Evolutionary conservation across 2,329 filamentous ascomycete genomes (phyloP).

Genomic region (Drechslerella stenobrocha): DNA sequence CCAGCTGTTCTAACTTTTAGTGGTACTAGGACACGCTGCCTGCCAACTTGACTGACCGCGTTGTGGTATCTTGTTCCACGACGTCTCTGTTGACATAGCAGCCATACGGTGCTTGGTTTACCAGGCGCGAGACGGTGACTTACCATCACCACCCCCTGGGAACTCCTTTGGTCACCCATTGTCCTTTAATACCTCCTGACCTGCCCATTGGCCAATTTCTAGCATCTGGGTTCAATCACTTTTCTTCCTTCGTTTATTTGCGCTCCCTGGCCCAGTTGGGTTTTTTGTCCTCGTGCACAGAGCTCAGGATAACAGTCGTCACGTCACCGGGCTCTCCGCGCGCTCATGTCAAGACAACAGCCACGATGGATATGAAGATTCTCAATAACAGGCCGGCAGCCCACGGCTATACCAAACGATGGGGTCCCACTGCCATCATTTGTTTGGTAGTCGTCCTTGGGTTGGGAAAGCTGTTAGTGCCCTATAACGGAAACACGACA

Average conservation of each 20-base stretch:
- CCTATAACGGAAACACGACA: too few relatives aligned
- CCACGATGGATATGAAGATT: slow-evolving; percentile 24
- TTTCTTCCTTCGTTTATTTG: not conserved
- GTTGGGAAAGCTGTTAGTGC: slow-evolving; percentile 23
- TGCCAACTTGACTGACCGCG: not conserved
- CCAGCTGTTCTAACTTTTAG: not conserved
- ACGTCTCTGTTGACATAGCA: not conserved
- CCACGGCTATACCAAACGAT: slow-evolving; percentile 19
- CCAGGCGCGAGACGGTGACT: too few relatives aligned
- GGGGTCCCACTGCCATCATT: slow-evolving; percentile 11
- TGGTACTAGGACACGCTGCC: not conserved
- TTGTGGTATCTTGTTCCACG: not conserved
- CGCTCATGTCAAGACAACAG: too few relatives aligned
- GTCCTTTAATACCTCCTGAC: not conserved
- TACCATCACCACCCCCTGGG: not conserved
- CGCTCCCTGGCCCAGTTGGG: not conserved
- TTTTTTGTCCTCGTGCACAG: not conserved
- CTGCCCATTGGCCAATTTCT: not conserved
- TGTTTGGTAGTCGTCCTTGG: slow-evolving; percentile 9
- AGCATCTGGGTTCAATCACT: not conserved
- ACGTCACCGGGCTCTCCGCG: too few relatives aligned
- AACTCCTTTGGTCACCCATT: not conserved
- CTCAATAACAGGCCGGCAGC: slow-evolving; percentile 5
- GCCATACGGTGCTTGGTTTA: not conserved
- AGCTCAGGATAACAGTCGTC: too few relatives aligned